Evolutionary conservation across 202 grass and related monocot genomes (phyloP).

Genomic region (Elaeis oleifera): DNA sequence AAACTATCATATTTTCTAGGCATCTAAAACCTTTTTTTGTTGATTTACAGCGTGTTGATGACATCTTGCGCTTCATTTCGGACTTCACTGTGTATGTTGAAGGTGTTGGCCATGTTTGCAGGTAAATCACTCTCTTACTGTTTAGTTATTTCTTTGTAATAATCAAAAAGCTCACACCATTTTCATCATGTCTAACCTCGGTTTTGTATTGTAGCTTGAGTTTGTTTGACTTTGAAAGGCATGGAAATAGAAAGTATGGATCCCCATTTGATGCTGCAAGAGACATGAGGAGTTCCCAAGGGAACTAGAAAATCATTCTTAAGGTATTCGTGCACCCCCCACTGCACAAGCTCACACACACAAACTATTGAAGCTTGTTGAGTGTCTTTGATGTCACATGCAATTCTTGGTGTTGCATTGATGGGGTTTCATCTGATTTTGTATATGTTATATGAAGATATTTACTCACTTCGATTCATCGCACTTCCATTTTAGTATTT

Average conservation of each 20-base stretch:
- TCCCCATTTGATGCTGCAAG: slow-evolving; percentile 64
- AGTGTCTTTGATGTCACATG: no score
- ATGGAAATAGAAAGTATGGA: slow-evolving; percentile 89
- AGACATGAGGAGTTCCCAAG: slow-evolving; percentile 82
- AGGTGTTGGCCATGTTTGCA: slow-evolving; percentile 95
- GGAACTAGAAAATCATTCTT: slow-evolving; percentile 98
- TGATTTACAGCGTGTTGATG: slow-evolving; percentile 61
- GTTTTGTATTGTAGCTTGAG: slow-evolving; percentile 55
- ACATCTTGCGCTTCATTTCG: slow-evolving; percentile 90
- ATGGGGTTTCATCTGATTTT: no score
- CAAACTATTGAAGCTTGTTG: no score
- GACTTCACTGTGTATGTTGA: slow-evolving; percentile 94
- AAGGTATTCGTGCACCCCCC: slow-evolving; percentile 34
- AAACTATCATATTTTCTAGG: slow-evolving; percentile 4
- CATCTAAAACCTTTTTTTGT: slow-evolving; percentile 20
- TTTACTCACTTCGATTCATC: no score
- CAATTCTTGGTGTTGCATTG: no score
- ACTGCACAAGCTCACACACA: no score
- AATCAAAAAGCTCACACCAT: no score
- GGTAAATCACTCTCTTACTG: slow-evolving; percentile 34
- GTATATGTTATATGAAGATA: no score
- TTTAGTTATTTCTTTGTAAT: no score
- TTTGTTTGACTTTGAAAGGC: slow-evolving; percentile 80
- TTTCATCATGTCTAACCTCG: no score
- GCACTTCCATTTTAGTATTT: no score